phyloP scores from a whole-genome alignment of 257 asterid species.

The Scutellaria baicalensis region DNA sequence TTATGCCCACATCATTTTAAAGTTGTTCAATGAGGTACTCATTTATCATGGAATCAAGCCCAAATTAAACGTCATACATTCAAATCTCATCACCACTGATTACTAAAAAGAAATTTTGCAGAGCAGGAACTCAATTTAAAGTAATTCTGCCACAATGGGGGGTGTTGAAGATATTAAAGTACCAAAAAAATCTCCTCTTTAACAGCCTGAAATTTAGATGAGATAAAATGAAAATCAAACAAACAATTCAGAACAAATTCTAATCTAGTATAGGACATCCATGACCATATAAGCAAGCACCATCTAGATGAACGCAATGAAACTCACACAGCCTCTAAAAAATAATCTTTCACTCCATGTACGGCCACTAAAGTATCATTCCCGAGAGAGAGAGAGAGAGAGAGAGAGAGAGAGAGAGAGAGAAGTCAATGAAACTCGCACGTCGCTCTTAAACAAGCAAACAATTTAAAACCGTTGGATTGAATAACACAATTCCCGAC shows the following conservation, averaged over 20 bases:
- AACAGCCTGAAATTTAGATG: neutral
- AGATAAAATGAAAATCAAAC: neutral
- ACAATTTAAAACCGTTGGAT: neutral
- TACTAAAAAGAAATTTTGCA: neutral
- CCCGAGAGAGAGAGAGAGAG: neutral
- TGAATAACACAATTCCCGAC: neutral
- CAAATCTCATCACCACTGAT: neutral
- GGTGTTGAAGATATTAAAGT: neutral
- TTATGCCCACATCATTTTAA: neutral
- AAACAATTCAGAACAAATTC: neutral
- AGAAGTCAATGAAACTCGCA: neutral
- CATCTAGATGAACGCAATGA: neutral
- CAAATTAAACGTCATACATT: neutral
- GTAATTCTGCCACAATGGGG: neutral
- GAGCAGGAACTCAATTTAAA: neutral
- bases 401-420: neutral
- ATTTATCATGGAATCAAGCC: neutral
- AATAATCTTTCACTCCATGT: neutral
- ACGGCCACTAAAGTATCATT: neutral
- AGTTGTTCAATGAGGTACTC: neutral
- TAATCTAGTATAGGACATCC: neutral
- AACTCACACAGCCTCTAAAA: neutral
- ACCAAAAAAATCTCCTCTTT: neutral
- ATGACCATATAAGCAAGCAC: neutral
- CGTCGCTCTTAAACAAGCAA: neutral